These are phyloP conservation scores for Apiospora sp. DNA, from an alignment of 2,329 filamentous ascomycete species.

Conservation along the genomic window DNA sequence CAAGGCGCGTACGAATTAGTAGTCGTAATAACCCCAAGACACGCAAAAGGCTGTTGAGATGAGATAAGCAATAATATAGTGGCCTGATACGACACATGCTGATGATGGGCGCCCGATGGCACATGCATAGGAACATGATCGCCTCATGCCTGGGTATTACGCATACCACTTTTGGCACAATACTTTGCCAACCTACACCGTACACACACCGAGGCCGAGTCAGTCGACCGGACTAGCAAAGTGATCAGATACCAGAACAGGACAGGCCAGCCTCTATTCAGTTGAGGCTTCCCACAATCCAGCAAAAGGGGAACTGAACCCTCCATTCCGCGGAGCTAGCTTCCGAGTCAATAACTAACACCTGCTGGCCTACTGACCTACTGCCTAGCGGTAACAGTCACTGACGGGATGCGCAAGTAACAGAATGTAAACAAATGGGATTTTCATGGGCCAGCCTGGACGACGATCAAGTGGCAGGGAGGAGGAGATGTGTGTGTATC, in stretches of 20 bases:
- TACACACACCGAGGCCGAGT: neutral
- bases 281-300: conserved; percentile 21
- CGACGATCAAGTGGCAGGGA: conserved; percentile 12
- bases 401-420: conserved; percentile 3
- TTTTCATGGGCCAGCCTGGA: neutral
- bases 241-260: conserved; percentile 6
- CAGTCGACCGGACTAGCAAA: neutral
- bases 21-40: conserved; percentile 7
- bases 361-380: too few species aligned
- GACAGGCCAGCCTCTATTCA: conserved; percentile 5
- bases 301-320: neutral
- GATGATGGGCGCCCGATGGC: conserved; percentile 9
- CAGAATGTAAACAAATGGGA: conserved; percentile 13
- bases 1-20: neutral
- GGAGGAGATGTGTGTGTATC: neutral
- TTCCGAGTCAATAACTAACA: conserved; percentile 7
- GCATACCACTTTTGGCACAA: neutral
- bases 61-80: conserved; percentile 1
- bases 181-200: conserved; percentile 7
- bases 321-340: neutral
- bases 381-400: conserved; percentile 20
- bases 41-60: neutral
- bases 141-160: conserved; percentile 12
- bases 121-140: conserved; percentile 22
- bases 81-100: conserved; percentile 18